Evolutionary conservation across 2,329 filamentous ascomycete genomes (phyloP).

Genomic region (Cytospora piceae): DNA sequence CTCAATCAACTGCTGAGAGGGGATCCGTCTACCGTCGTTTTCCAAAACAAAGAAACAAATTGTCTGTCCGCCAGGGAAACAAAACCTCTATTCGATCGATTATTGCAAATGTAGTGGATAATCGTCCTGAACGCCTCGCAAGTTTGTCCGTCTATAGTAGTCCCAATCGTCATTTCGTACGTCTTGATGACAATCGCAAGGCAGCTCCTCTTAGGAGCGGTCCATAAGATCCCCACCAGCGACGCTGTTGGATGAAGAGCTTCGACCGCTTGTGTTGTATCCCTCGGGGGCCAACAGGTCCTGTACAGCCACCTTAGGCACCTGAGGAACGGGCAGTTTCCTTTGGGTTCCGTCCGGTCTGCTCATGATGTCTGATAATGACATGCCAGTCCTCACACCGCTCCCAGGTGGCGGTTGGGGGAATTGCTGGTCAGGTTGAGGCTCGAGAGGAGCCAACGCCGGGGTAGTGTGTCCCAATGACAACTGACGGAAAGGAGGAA

Average conservation of each 20-base stretch:
- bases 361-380: constrained; percentile 91
- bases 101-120: constrained; percentile 25
- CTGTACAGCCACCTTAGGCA: constrained; percentile 86
- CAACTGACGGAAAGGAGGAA: constrained; percentile 79
- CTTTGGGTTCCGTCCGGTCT: constrained; percentile 83
- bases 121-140: constrained; percentile 31
- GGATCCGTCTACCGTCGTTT: constrained; percentile 2
- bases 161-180: constrained; percentile 30
- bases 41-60: constrained; percentile 17
- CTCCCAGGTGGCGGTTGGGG: constrained; percentile 47
- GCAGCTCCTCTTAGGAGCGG: constrained; percentile 37
- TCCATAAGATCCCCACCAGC: constrained; percentile 72
- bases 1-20: constrained; percentile 6
- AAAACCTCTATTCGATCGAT: constrained; percentile 22
- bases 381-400: constrained; percentile 66
- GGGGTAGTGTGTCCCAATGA: constrained; percentile 58
- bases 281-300: constrained; percentile 75
- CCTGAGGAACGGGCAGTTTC: constrained; percentile 87
- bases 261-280: constrained; percentile 74
- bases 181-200: constrained; percentile 13
- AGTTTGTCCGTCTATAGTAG: constrained; percentile 31
- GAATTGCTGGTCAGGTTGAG: constrained; percentile 52
- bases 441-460: constrained; percentile 62
- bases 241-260: constrained; percentile 77
- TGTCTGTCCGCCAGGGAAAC: constrained; percentile 24